Conservation (phyloP, 768 basidiomycete species). For the Boletus barrowsii region DNA sequence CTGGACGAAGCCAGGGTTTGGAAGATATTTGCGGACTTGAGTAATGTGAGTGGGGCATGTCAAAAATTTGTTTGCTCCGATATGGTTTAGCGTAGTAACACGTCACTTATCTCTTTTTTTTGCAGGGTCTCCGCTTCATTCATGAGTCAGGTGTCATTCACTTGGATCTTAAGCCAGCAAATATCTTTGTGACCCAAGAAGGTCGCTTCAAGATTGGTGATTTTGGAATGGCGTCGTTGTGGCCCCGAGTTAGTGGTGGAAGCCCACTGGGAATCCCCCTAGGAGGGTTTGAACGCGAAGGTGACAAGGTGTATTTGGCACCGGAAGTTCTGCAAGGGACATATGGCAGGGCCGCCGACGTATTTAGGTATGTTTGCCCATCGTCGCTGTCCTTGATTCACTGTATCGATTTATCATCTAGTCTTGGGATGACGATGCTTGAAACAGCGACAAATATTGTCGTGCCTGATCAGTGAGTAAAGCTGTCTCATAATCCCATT, state of each 20-base stretch:
- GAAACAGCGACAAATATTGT: conserved; percentile 96
- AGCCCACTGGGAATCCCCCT: conserved; percentile 35
- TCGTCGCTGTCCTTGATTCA: not conserved
- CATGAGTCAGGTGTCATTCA: conserved; percentile 89
- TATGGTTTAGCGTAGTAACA: conserved; percentile 22
- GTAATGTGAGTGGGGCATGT: conserved; percentile 59
- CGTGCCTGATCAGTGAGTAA: conserved; percentile 90
- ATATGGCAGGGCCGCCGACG: conserved; percentile 92
- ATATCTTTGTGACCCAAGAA: conserved; percentile 84
- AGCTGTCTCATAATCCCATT: not conserved
- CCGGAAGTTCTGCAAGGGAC: conserved; percentile 90
- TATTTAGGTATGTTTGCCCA: conserved; percentile 76
- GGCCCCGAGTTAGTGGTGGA: conserved; percentile 58
- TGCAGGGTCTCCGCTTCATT: conserved; percentile 82
- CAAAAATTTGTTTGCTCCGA: conserved; percentile 5
- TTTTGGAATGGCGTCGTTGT: conserved; percentile 96
- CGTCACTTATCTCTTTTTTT: conserved; percentile 28
- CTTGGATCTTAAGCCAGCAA: conserved; percentile 95
- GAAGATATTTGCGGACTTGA: conserved; percentile 92
- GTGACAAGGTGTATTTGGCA: conserved; percentile 95
- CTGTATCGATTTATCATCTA: conserved; percentile 33
- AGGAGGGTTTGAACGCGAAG: conserved; percentile 86
- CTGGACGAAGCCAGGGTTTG: conserved; percentile 92
- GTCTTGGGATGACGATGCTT: conserved; percentile 93
- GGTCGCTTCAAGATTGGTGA: conserved; percentile 97